Evolutionary conservation across 495 filamentous ascomycete species (phyloP).

Genomic region (Eremomyces bilateralis): DNA sequence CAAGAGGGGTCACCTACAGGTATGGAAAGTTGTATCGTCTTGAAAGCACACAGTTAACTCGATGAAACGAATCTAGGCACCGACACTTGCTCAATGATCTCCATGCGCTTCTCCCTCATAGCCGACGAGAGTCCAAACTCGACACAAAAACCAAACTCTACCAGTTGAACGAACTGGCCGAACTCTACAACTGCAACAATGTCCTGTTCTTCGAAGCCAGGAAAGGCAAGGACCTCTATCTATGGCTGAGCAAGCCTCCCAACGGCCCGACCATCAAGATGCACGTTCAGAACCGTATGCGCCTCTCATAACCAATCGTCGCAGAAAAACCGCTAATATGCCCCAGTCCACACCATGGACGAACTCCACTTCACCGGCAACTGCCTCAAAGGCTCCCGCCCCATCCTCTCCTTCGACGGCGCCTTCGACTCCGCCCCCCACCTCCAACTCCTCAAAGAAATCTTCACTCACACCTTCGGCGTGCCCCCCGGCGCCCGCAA

Average conservation of each 20-base stretch:
- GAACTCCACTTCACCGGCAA: slow-evolving; percentile 95
- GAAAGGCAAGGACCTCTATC: slow-evolving; percentile 84
- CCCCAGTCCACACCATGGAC: slow-evolving; percentile 71
- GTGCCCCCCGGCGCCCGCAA: slow-evolving; percentile 75
- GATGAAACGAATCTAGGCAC: too few relatives aligned
- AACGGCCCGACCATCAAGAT: slow-evolving; percentile 90
- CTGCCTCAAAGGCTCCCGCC: slow-evolving; percentile 84
- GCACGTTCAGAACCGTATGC: slow-evolving; percentile 39
- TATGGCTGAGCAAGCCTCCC: slow-evolving; percentile 82
- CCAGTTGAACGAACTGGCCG: slow-evolving; percentile 86
- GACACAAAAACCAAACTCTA: slow-evolving; percentile 89
- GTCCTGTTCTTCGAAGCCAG: slow-evolving; percentile 90
- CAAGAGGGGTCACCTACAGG: slow-evolving; percentile 35
- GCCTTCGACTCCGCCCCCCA: slow-evolving; percentile 59
- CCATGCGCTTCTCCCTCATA: slow-evolving; percentile 70
- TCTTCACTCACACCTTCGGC: slow-evolving; percentile 80
- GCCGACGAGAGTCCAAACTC: slow-evolving; percentile 83
- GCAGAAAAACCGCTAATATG: neutral
- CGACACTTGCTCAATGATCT: slow-evolving; percentile 85
- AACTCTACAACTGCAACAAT: slow-evolving; percentile 98
- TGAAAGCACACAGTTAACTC: too few relatives aligned
- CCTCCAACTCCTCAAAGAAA: slow-evolving; percentile 55
- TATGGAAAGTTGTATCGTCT: too few relatives aligned
- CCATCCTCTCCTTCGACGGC: slow-evolving; percentile 80
- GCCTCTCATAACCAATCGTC: neutral